Base-by-base conservation (phyloP, 306 rosid genomes). In the Pueraria montana region DNA sequence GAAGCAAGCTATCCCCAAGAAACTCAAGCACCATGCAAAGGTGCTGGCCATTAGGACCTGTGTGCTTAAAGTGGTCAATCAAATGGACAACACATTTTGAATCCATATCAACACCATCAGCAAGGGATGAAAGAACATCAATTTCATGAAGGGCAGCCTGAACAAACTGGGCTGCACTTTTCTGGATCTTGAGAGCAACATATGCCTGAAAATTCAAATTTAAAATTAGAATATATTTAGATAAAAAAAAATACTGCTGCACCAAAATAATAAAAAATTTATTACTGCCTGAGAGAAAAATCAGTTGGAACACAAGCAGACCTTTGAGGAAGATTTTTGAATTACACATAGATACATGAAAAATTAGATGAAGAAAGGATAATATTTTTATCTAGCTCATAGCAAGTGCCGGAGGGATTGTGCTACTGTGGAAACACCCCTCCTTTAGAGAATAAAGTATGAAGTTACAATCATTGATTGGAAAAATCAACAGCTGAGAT, bases 131-230 rank as follows among this genome's bases (percentile, higher is more conserved):
- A 87, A 96, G 99, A 82, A 96, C 76, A 52, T 86, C 86, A 21
- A 96, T 96, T 91, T 96, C 99, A 79, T 93, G 99, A 86, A 91
- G 91, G 62, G 99, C 99, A 16, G 99, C 97, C 80, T 96, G 88
- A 78, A 90, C 91, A 93, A 96, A 96, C 46, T 91, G 98, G 5
- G 97, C 90, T 4, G 98, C 99, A 80, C 99, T 96, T 88, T 96
- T 96, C 90, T 96, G 99, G 82, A 96, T 93, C 92, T 96, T 96
- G 71, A 96, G 97, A 74, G 99, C 97, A 84, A 96, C 98, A 77
- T 86, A 96, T 16, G 56, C 76, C 99, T 96, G 88, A 85, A 43
- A 79, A 74, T 30, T 32, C 69, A 77, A 83, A 70, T 23, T 43
- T 14, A 11, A 58, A 43, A 32, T 76, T 38, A 75, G 50, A 61